Conservation (phyloP, 1,284 basidiomycete species). For the Moniliella sp. region DNA sequence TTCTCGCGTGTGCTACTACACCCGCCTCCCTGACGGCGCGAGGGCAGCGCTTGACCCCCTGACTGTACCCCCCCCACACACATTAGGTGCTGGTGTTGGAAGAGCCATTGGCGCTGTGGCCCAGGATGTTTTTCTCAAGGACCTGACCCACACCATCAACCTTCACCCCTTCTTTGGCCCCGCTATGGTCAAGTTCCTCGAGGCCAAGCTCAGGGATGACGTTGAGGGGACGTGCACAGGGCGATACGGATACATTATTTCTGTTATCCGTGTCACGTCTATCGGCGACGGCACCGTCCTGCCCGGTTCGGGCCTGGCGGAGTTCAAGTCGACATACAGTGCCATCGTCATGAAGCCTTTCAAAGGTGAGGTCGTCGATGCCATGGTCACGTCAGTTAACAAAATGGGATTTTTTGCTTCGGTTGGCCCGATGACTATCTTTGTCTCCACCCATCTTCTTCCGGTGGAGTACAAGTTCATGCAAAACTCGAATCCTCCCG, state of each 20-base stretch:
- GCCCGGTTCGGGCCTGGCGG: constrained; percentile 73
- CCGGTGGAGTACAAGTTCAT: constrained; percentile 39
- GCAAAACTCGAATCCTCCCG: constrained; percentile 28
- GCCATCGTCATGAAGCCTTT: constrained; percentile 40
- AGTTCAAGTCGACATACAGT: constrained; percentile 42
- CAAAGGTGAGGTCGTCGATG: constrained; percentile 95
- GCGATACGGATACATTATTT: constrained; percentile 87
- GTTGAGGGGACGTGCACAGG: constrained; percentile 94
- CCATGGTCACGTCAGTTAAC: constrained; percentile 80
- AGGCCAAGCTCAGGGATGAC: constrained; percentile 77
- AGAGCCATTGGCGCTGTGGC: too few species aligned
- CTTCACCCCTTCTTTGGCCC: constrained; percentile 94
- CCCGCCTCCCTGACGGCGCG: too few species aligned
- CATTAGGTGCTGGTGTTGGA: too few species aligned
- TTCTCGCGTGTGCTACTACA: too few species aligned
- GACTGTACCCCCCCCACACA: too few species aligned
- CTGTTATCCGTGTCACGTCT: constrained; percentile 48
- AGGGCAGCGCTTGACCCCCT: too few species aligned
- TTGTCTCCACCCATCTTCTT: constrained; percentile 65
- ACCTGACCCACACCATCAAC: constrained; percentile 80
- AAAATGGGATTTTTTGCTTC: constrained; percentile 98
- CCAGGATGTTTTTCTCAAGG: too few species aligned
- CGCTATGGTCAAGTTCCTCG: constrained; percentile 70
- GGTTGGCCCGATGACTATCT: constrained; percentile 50
- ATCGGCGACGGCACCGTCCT: constrained; percentile 47